Evolutionary conservation across 495 filamentous ascomycete genomes (phyloP).

Genomic region (Penicillium arizonense): DNA sequence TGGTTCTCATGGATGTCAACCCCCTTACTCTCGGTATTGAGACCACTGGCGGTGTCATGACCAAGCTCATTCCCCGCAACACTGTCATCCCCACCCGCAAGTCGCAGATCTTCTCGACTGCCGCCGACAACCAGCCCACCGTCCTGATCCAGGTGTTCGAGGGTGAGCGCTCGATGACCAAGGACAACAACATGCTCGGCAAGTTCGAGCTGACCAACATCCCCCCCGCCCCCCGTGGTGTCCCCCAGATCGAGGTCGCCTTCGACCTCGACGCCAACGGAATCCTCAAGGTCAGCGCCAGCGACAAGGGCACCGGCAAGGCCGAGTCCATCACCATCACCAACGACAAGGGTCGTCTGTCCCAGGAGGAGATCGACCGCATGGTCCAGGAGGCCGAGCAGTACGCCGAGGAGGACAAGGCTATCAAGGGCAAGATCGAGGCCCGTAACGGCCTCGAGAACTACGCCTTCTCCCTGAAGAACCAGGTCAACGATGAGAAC

Average conservation of each 20-base stretch:
- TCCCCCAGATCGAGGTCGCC: slow-evolving; percentile 96
- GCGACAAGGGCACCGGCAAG: slow-evolving; percentile 97
- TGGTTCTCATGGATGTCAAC: slow-evolving; percentile 98
- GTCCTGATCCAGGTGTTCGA: slow-evolving; percentile 97
- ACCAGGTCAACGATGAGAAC: slow-evolving; percentile 97
- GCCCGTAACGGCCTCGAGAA: slow-evolving; percentile 95
- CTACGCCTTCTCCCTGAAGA: slow-evolving; percentile 96
- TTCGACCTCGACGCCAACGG: slow-evolving; percentile 98
- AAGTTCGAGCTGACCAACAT: slow-evolving; percentile 98
- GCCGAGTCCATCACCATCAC: slow-evolving; percentile 95
- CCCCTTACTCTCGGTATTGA: slow-evolving; percentile 97
- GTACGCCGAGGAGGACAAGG: slow-evolving; percentile 98
- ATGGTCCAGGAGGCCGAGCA: slow-evolving; percentile 98
- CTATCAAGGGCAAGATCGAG: slow-evolving; percentile 88
- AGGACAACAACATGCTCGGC: slow-evolving; percentile 94
- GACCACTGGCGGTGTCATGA: slow-evolving; percentile 98
- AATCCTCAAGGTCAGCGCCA: slow-evolving; percentile 92
- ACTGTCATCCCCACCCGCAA: slow-evolving; percentile 96
- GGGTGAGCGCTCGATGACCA: slow-evolving; percentile 93
- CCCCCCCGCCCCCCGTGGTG: slow-evolving; percentile 89
- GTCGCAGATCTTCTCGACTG: slow-evolving; percentile 96
- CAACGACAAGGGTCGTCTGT: slow-evolving; percentile 96
- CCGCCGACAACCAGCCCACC: slow-evolving; percentile 96
- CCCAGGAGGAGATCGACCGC: slow-evolving; percentile 95
- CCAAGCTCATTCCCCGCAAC: slow-evolving; percentile 92